Evolutionary conservation across 352 stramenopile species (phyloP).

Genomic region (Saprolegnia diclina): DNA sequence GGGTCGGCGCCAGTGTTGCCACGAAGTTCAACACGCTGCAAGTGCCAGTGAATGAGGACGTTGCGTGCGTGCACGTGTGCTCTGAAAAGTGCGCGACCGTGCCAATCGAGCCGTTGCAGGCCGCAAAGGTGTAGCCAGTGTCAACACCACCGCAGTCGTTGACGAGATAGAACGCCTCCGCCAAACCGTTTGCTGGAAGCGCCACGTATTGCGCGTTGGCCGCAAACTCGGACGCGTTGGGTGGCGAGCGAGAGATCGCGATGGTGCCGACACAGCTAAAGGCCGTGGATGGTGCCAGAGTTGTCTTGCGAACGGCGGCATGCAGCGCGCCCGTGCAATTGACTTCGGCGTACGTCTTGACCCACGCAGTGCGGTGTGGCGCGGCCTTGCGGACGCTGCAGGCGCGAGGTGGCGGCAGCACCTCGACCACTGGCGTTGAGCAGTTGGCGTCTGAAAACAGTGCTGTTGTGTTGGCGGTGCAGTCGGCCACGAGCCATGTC

Average conservation of each 20-base stretch:
- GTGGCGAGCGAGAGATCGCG: background rate
- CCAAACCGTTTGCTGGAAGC: background rate
- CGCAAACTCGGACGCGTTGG: background rate
- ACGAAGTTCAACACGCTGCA: background rate
- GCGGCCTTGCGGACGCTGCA: background rate
- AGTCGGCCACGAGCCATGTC: background rate
- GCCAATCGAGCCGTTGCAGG: background rate
- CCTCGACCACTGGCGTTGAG: background rate
- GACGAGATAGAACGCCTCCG: background rate
- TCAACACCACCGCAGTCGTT: background rate
- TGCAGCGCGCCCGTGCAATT: background rate
- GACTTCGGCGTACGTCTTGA: background rate
- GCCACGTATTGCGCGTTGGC: background rate
- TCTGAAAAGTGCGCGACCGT: background rate
- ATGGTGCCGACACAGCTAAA: background rate
- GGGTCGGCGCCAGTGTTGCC: background rate
- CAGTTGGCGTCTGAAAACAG: background rate
- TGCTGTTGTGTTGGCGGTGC: background rate
- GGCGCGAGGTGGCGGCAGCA: background rate
- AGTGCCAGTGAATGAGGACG: background rate
- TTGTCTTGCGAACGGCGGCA: background rate
- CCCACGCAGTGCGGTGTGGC: background rate
- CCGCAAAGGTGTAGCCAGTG: background rate
- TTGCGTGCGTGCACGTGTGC: background rate
- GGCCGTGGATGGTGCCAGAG: background rate